Evolutionary conservation across 768 basidiomycete genomes (phyloP).

Genomic region (Pisolithus orientalis): DNA sequence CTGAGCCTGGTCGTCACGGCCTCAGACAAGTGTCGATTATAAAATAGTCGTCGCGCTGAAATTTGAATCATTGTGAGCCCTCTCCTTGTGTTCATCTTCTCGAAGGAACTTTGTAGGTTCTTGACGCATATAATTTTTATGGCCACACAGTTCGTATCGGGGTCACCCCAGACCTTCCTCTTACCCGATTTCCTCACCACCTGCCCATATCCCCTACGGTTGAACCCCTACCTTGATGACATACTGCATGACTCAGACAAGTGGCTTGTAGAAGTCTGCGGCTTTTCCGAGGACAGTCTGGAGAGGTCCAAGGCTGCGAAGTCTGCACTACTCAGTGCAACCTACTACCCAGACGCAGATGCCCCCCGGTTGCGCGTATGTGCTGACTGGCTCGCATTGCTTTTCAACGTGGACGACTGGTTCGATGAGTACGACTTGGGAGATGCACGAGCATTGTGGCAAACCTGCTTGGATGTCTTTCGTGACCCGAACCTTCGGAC

Average conservation of each 20-base stretch:
- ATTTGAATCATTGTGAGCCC: too few species aligned
- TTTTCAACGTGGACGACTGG: conserved; percentile 39
- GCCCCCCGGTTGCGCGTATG: conserved; percentile 55
- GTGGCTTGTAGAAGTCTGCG: conserved; percentile 27
- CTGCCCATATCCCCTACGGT: conserved; percentile 1
- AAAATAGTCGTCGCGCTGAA: too few species aligned
- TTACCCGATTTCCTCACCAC: too few species aligned
- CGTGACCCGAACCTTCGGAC: conserved; percentile 24
- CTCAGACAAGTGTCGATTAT: too few species aligned
- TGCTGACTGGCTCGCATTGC: conserved; percentile 57
- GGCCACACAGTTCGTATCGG: too few species aligned
- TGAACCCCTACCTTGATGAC: conserved; percentile 27
- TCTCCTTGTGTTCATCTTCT: too few species aligned
- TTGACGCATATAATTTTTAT: too few species aligned
- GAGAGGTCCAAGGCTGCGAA: conserved; percentile 50
- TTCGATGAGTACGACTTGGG: conserved; percentile 33
- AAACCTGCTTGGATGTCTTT: conserved; percentile 24
- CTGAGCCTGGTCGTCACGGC: too few species aligned
- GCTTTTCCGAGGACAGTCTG: conserved; percentile 24
- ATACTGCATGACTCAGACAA: conserved; percentile 33
- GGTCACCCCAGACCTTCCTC: too few species aligned
- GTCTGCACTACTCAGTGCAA: conserved; percentile 60
- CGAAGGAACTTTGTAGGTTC: too few species aligned
- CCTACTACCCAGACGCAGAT: conserved; percentile 54
- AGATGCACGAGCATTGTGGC: conserved; percentile 25